Evolutionary conservation across 176 grass and related monocot genomes (phyloP).

Genomic region (Cenchrus purpureus): DNA sequence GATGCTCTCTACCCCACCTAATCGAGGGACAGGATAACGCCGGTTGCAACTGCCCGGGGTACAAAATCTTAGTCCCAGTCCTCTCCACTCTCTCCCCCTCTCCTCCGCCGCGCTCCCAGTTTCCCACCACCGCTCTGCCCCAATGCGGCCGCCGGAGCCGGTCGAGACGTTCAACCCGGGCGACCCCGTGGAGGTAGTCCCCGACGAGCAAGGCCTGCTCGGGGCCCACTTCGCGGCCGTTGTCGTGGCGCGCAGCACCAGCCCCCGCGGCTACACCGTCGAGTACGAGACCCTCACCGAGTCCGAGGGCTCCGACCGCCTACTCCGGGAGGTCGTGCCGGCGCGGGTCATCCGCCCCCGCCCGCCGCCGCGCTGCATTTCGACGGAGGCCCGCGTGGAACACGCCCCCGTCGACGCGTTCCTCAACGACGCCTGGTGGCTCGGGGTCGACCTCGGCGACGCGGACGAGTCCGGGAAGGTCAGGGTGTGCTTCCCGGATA

Average conservation of each 20-base stretch:
- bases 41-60: no score
- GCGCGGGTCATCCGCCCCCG: slow-evolving; percentile 55
- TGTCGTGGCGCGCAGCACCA: slow-evolving; percentile 35
- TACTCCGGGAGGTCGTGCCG: slow-evolving; percentile 45
- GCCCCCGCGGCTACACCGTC: slow-evolving; percentile 51
- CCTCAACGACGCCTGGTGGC: slow-evolving; percentile 61
- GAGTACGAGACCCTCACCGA: slow-evolving; percentile 46
- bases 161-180: slow-evolving; percentile 15
- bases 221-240: slow-evolving; percentile 58
- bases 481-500: slow-evolving; percentile 56
- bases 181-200: slow-evolving; percentile 57
- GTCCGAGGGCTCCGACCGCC: slow-evolving; percentile 16
- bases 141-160: no score
- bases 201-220: slow-evolving; percentile 46
- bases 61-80: no score
- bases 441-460: slow-evolving; percentile 41
- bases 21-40: no score
- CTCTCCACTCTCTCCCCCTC: not conserved
- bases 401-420: slow-evolving; percentile 68
- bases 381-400: not conserved
- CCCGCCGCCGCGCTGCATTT: slow-evolving; percentile 27
- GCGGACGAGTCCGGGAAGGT: not conserved
- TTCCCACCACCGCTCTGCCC: no score
- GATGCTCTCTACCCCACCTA: no score
- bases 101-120: not conserved